phyloP scores from a whole-genome alignment of 106 monocot genomes.

The Amphibolis antarctica region DNA sequence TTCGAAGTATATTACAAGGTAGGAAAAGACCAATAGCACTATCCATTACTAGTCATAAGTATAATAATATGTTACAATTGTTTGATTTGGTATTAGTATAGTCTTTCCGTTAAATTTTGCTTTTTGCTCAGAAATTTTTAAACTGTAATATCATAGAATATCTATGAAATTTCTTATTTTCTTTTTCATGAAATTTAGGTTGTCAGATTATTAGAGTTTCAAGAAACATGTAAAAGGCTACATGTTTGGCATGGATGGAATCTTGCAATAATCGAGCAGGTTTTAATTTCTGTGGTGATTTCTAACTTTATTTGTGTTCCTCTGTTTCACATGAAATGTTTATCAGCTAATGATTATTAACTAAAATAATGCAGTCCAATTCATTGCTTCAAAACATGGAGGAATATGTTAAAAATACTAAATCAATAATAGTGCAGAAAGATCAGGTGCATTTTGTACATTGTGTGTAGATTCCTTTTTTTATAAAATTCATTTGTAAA shows the following conservation, averaged over 20 bases:
- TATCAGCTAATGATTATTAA: constrained; percentile 1
- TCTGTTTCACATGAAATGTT: neutral
- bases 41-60: too few relatives aligned
- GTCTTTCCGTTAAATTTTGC: too few relatives aligned
- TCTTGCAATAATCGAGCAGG: constrained; percentile 82
- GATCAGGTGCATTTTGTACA: constrained; percentile 30
- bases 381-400: constrained; percentile 70
- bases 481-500: too few relatives aligned
- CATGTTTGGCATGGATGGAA: constrained; percentile 66
- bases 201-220: constrained; percentile 72
- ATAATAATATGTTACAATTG: too few relatives aligned
- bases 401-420: constrained; percentile 79
- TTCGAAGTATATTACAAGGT: too few relatives aligned
- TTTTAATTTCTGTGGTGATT: constrained; percentile 9
- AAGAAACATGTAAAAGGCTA: constrained; percentile 75
- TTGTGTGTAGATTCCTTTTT: too few relatives aligned
- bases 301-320: neutral
- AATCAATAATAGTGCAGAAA: constrained; percentile 33
- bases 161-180: neutral
- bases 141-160: too few relatives aligned
- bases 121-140: too few relatives aligned
- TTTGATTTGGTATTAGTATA: too few relatives aligned
- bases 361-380: constrained; percentile 47
- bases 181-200: constrained; percentile 59
- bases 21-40: too few relatives aligned